phyloP scores from a whole-genome alignment of 140 eudicot genomes.

The Cichorium intybus region DNA sequence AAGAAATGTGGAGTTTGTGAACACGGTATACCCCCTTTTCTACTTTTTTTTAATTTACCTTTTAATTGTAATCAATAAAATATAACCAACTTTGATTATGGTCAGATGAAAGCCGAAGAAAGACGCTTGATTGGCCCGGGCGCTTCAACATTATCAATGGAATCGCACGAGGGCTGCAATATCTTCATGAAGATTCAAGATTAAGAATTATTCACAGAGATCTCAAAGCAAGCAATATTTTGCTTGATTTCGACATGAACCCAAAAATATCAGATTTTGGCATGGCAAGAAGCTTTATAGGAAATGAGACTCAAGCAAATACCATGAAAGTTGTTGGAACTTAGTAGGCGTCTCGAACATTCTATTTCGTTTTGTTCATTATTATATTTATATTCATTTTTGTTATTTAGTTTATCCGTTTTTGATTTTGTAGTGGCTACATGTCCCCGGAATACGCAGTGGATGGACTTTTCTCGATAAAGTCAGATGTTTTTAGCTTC shows the following conservation, averaged over 20 bases:
- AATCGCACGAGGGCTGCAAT: slow-evolving; percentile 37
- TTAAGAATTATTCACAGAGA: slow-evolving; percentile 35
- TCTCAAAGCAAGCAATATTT: slow-evolving; percentile 33
- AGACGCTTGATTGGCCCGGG: slow-evolving; percentile 20
- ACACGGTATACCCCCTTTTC: no score
- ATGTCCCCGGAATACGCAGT: slow-evolving; percentile 51
- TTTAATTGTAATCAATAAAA: no score
- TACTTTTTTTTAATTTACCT: no score
- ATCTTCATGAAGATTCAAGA: slow-evolving; percentile 36
- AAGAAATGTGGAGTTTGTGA: no score
- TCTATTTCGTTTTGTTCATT: not conserved
- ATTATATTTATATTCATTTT: not conserved
- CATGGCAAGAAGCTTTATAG: slow-evolving; percentile 37
- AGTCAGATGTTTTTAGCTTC: slow-evolving; percentile 43
- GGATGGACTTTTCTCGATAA: slow-evolving; percentile 37
- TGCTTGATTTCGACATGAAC: slow-evolving; percentile 33
- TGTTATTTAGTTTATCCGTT: not conserved
- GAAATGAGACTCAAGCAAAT: slow-evolving; percentile 34
- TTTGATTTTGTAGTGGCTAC: slow-evolving; percentile 30
- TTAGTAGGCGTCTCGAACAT: slow-evolving; percentile 20
- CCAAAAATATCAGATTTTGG: slow-evolving; percentile 47
- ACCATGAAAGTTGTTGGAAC: slow-evolving; percentile 42
- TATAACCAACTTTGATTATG: no score
- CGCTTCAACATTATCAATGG: slow-evolving; percentile 30
- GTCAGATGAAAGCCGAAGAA: slow-evolving; percentile 22